These are phyloP conservation scores for Eutrema japonicum DNA, from an alignment of 345 rosid species.

Conservation along the genomic window DNA sequence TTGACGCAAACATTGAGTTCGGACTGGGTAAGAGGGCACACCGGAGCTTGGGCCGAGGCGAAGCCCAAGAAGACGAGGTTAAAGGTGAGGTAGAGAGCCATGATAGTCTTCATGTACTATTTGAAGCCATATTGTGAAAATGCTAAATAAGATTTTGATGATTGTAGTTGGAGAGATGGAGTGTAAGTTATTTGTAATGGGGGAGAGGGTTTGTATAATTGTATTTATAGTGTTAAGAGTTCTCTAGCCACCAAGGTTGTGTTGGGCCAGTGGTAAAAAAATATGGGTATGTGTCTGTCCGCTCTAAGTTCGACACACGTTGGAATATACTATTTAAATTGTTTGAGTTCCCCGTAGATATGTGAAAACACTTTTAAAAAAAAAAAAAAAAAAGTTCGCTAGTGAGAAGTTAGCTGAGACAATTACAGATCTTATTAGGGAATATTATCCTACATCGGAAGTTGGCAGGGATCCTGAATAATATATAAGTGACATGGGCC, in stretches of 20 bases:
- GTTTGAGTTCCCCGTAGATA: no score
- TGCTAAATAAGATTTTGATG: not conserved
- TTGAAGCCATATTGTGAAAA: conserved; percentile 26
- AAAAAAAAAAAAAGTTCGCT: no score
- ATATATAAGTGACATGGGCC: no score
- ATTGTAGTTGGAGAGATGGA: not conserved
- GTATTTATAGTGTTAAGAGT: not conserved
- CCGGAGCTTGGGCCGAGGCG: not conserved
- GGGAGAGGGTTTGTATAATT: not conserved
- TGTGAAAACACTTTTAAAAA: no score
- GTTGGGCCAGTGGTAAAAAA: no score
- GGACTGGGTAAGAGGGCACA: not conserved
- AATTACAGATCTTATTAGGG: no score
- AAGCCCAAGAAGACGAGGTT: conserved; percentile 33
- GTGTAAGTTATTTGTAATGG: not conserved
- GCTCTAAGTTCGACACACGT: no score
- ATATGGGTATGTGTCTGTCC: no score
- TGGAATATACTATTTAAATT: no score
- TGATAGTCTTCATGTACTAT: conserved; percentile 19
- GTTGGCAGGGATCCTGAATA: no score
- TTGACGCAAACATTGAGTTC: not conserved
- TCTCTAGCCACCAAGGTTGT: not conserved
- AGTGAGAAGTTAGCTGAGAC: not conserved
- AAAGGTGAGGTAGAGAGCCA: conserved; percentile 31
- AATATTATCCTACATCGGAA: no score